Conservation (phyloP, 1,139 yeast genomes). For the Debaryomycetaceae sp. region DNA sequence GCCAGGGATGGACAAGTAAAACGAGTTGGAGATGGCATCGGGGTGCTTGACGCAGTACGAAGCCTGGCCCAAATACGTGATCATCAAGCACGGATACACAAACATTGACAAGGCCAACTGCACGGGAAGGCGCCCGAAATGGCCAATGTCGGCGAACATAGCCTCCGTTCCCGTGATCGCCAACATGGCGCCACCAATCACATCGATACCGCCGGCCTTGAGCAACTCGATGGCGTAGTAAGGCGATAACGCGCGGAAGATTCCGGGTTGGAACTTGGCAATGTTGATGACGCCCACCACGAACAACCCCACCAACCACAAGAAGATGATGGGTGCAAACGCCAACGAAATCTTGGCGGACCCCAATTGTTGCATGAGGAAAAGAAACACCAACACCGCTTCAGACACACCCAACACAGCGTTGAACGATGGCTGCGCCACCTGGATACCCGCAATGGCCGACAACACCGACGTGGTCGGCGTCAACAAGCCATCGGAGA, state of each 20-base stretch:
- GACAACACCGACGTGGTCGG: slow-evolving; percentile 60
- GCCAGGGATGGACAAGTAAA: slow-evolving; percentile 51
- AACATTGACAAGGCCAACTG: slow-evolving; percentile 41
- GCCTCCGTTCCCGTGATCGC: slow-evolving; percentile 60
- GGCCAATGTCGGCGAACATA: slow-evolving; percentile 61
- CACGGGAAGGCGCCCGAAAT: slow-evolving; percentile 47
- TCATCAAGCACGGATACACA: slow-evolving; percentile 50
- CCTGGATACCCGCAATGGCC: slow-evolving; percentile 46
- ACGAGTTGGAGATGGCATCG: slow-evolving; percentile 34
- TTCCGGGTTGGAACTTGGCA: slow-evolving; percentile 33
- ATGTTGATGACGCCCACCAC: slow-evolving; percentile 47
- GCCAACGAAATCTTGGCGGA: slow-evolving; percentile 34
- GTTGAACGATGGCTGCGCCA: slow-evolving; percentile 37
- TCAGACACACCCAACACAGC: slow-evolving; percentile 46
- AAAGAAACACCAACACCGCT: slow-evolving; percentile 40
- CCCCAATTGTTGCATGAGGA: slow-evolving; percentile 45
- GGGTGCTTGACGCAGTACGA: slow-evolving; percentile 46
- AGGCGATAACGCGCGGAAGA: slow-evolving; percentile 49
- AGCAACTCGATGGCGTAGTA: slow-evolving; percentile 44
- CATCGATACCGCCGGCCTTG: slow-evolving; percentile 36
- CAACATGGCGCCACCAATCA: slow-evolving; percentile 49
- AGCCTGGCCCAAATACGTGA: slow-evolving; percentile 55
- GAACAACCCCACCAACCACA: slow-evolving; percentile 47
- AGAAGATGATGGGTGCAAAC: slow-evolving; percentile 51
- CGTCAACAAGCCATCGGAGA: slow-evolving; percentile 57